phyloP scores from a whole-genome alignment of 2,329 filamentous ascomycete species.

The Colletotrichum sp. region DNA sequence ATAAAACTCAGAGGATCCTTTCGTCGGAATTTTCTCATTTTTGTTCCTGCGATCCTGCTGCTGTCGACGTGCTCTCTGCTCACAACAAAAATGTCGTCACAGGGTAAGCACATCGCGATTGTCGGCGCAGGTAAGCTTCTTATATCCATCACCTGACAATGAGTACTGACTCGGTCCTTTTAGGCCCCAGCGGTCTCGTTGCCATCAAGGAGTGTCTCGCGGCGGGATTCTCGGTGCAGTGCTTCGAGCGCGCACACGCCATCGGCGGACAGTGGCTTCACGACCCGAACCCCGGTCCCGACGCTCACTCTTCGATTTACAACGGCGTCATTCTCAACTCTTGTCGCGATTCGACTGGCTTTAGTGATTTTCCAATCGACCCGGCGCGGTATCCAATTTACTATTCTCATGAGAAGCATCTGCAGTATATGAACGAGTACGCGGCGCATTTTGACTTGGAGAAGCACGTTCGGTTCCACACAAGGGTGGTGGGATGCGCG shows the following conservation, averaged over 20 bases:
- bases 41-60: neutral
- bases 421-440: slow-evolving; percentile 40
- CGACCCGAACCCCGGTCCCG: slow-evolving; percentile 28
- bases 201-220: slow-evolving; percentile 43
- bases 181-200: slow-evolving; percentile 38
- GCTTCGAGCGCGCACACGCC: slow-evolving; percentile 37
- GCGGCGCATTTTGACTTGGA: slow-evolving; percentile 37
- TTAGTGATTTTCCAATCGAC: slow-evolving; percentile 45
- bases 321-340: slow-evolving; percentile 40
- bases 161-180: neutral
- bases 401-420: slow-evolving; percentile 37
- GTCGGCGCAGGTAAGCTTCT: slow-evolving; percentile 26
- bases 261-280: slow-evolving; percentile 46
- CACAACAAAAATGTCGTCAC: neutral
- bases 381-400: slow-evolving; percentile 40
- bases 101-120: slow-evolving; percentile 24
- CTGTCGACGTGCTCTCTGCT: too few relatives aligned
- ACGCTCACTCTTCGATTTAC: slow-evolving; percentile 38
- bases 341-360: slow-evolving; percentile 40
- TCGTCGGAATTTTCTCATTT: neutral
- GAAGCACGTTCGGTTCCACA: slow-evolving; percentile 37
- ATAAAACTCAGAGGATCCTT: neutral
- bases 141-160: too few relatives aligned
- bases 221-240: slow-evolving; percentile 36
- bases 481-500: slow-evolving; percentile 34